Evolutionary conservation across 2,329 filamentous ascomycete species (phyloP).

Genomic region (Grosmannia huntii): DNA sequence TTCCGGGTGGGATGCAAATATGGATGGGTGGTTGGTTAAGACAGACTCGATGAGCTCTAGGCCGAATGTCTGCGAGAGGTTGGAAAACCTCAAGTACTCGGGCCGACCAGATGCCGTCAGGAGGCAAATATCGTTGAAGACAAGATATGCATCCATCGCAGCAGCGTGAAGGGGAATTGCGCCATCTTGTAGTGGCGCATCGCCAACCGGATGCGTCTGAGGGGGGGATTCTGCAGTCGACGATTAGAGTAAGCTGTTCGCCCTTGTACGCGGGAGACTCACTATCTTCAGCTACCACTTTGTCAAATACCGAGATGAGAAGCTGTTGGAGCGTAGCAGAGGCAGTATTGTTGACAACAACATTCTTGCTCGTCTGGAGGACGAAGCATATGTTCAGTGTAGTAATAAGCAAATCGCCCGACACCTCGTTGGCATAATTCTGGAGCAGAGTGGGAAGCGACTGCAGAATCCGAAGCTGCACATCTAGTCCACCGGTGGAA

Average conservation of each 20-base stretch:
- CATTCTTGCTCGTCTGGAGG: conserved; percentile 81
- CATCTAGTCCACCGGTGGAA: conserved; percentile 67
- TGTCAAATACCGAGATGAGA: conserved; percentile 85
- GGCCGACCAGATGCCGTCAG: conserved; percentile 75
- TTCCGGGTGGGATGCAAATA: conserved; percentile 69
- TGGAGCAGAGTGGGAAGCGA: conserved; percentile 80
- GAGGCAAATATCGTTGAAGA: conserved; percentile 83
- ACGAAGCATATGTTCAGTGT: conserved; percentile 85
- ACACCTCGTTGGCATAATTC: conserved; percentile 74
- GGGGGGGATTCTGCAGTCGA: conserved; percentile 16
- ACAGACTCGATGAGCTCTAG: conserved; percentile 88
- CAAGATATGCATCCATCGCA: conserved; percentile 72
- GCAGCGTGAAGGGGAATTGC: conserved; percentile 57
- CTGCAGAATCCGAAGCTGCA: conserved; percentile 92
- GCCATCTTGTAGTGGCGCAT: conserved; percentile 54
- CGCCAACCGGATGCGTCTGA: conserved; percentile 44
- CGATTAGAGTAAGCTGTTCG: not conserved
- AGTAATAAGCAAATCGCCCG: conserved; percentile 67
- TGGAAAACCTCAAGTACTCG: conserved; percentile 67
- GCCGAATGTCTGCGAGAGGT: conserved; percentile 69
- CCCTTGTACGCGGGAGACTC: conserved; percentile 26
- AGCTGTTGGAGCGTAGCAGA: conserved; percentile 94
- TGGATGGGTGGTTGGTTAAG: conserved; percentile 68
- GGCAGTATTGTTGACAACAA: conserved; percentile 88
- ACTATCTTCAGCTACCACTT: conserved; percentile 74